Base-by-base conservation (phyloP, 1,284 basidiomycete species). In the Porogramme epimiltina region DNA sequence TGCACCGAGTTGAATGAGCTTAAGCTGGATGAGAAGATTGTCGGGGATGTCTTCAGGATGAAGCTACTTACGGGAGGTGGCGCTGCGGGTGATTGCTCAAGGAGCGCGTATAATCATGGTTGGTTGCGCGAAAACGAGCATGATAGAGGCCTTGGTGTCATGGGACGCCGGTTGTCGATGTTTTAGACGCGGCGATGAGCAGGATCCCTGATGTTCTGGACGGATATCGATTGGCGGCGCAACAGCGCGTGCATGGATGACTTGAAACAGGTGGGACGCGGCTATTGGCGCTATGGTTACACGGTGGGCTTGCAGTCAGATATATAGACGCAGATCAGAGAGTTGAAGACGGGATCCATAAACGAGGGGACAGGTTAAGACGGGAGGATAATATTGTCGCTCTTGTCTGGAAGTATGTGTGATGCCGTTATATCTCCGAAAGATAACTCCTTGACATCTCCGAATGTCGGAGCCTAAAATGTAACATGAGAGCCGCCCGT, bases 61-160 rank as follows among this genome's bases (percentile, higher is more conserved):
- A 59, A 62, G 24, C 72, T 80, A n/a, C n/a, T n/a, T n/a, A 34
- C 60, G 63, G 28, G 61, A 66, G 13, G 72, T 70, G 2, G 70
- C 71, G 5, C 59, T 59, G 42, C 50, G 56, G 28, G 39, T 68
- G 5, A 58, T 72, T 23, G 47, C 50, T n/a, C 50, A 56, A 33
- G 58, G 61, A 4, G 58, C 58, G 37, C 43, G 55, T 44, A 67
- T 72, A 39, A 71, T 71, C 9, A 71, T 81, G 41, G 66, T 80
- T 42, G 77, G 79, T 0, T 79, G 77, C 51, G 77, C 77, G 22
- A 78, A 74, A 2, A 79, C 80, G 76, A 72, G 70, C 0, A 71
- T 79, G 66, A 72, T 74, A 41, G 58, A 62, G 22, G 70, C 70
- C 2, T 68, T 79, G 56, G 38, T 45, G 59, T 18, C 45, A 49